Base-by-base conservation (phyloP, 768 basidiomycete genomes). In the Podaxis carcinomalis region DNA sequence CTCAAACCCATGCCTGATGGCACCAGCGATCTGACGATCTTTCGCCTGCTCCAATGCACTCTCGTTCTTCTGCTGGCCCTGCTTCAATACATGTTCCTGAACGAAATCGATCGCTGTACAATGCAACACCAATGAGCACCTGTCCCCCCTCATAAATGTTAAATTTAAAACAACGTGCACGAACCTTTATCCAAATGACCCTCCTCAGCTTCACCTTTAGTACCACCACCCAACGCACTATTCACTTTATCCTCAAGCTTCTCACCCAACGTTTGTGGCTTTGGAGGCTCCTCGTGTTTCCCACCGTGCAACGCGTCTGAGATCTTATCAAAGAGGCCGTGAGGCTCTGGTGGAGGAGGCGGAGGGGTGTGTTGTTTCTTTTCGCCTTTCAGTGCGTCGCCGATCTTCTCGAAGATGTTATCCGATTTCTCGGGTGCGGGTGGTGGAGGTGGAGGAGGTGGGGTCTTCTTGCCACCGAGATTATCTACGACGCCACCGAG, bases 41-140 rank as follows among this genome's bases (percentile, higher is more conserved):
- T 78, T 79, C 64, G 69, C 57, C 67, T 78, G 76, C 66, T 78
- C 77, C 32, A 74, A 23, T 3, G 72, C 74, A 19, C 70, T 67
- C 64, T 79, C 78, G 63, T 78, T 67, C 19, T 68, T 66, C 67
- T 79, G 78, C 42, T 67, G 63, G 11, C 77, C 77, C 56, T 72
- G 58, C 36, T 70, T 68, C 36, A 80, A 64, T 32, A 77, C 67
- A 65, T 78, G 76, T 64, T 79, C 74, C 63, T 80, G 77, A 16
- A 78, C 71, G 39, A 73, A 73, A 63, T 79, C 77, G 54, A 79
- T 73, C 16, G 72, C 77, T 77, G 6, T 7, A 32, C 32, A 59
- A 56, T 32, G 47, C 25, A 50, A 28, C 50, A 55, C 37, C 50
- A 27, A 11, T 21, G 7, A 52, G 25, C 13, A 56, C 42, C 16